phyloP scores from a whole-genome alignment of 768 basidiomycete species.

The Mycena polygramma region DNA sequence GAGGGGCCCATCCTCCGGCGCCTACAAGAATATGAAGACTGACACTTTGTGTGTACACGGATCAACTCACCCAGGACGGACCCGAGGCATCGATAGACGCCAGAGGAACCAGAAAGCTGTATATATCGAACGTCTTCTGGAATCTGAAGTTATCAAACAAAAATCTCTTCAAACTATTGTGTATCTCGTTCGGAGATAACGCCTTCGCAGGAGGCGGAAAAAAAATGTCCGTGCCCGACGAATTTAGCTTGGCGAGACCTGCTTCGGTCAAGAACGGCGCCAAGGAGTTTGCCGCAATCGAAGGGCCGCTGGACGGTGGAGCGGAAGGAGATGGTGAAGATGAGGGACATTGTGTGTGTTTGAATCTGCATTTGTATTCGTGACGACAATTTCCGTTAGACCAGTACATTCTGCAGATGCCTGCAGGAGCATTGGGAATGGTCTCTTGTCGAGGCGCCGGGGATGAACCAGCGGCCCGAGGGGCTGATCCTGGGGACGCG shows the following conservation, averaged over 20 bases:
- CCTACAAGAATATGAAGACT: conserved; percentile 43
- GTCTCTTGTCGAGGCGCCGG: conserved; percentile 13
- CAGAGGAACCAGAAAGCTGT: conserved; percentile 57
- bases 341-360: conserved; percentile 47
- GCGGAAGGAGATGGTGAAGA: conserved; percentile 5
- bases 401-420: conserved; percentile 65
- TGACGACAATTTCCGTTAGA: conserved; percentile 58
- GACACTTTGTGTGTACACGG: background rate
- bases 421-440: conserved; percentile 43
- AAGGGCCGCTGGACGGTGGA: conserved; percentile 15
- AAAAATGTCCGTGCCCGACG: conserved; percentile 58
- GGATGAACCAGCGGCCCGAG: conserved; percentile 18
- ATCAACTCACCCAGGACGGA: conserved; percentile 54
- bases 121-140: conserved; percentile 53
- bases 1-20: conserved; percentile 59
- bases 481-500: conserved; percentile 11
- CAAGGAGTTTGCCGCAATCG: conserved; percentile 42
- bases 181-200: conserved; percentile 61
- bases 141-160: conserved; percentile 61
- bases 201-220: conserved; percentile 49
- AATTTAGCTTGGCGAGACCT: conserved; percentile 59
- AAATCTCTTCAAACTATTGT: conserved; percentile 58
- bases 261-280: conserved; percentile 60
- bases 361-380: conserved; percentile 60
- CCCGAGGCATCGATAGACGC: conserved; percentile 55